Base-by-base conservation (phyloP, 2,329 filamentous ascomycete genomes). In the Phoma sp. region DNA sequence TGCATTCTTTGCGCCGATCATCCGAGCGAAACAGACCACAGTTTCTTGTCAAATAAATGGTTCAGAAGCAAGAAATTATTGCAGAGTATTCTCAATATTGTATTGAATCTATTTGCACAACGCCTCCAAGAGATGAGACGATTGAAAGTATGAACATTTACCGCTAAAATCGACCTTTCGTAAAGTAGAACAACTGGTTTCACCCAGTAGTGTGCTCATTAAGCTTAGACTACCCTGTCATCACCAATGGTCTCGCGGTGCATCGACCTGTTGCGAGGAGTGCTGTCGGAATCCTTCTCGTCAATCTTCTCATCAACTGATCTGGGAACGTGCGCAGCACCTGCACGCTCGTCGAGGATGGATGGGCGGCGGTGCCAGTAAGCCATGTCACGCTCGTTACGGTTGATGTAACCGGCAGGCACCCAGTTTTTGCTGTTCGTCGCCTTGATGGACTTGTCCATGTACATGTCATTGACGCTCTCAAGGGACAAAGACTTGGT, bases 401-500 rank as follows among this genome's bases (percentile, higher is more conserved):
- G 63, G 49, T 60, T 62, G 18, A 73, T 51, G 34, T 73, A 73
- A 15, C 71, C 71, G 17, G 54, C 57, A 18, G 72, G 72, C 4
- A 72, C 53, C 72, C 72, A 75, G 53, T 66, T 69, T 49, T 62
- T 69, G 50, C 72, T 75, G 17, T 57, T 61, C 43, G 60, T 60
- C 1, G 72, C 57, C 47, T 67, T 71, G 39, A 71, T 43, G 14
- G 26, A 59, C 2, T 61, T 50, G 21, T 68, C 63, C 11, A 66
- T 68, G 65, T 74, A 74, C 71, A 74, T 73, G 40, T 66, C 58
- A 47, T 74, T 70, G 25, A 73, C 65, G 23, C 67, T 69, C 59
- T 74, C 71, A n/a, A 74, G 65, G n/a, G 66, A 68, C 26, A 72
- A 45, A 4, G 68, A 59, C 47, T 70, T 71, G 20, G 69, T 70